Evolutionary conservation across 2,329 filamentous ascomycete genomes (phyloP), one percentile per base, ranked within the genome.

Genomic region (Aureobasidium sp.): DNA sequence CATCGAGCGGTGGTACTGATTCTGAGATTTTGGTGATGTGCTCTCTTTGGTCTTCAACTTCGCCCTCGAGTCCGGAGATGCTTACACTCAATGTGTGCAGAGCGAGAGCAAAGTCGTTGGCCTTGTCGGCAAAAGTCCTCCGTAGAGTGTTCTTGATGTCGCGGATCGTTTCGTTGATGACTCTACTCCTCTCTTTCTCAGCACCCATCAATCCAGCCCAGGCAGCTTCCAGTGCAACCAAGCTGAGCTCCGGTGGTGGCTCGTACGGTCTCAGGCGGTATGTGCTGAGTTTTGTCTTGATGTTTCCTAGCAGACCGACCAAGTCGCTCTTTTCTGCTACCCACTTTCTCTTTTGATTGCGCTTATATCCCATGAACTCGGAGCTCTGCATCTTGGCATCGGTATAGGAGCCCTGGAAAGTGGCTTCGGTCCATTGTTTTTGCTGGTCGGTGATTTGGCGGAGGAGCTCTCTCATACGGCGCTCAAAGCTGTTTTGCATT

Each of bases 91-190:
- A 87, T 0, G 94, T 97, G 75, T 96, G 96, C 63, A 99, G 83
- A 5, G 94, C 92, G 67, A 97, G 81, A 9, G 94, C 94, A 76
- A 99, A 97, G 75, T 97, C 93, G 71, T 99, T 99, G 64, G 94
- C 94, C 78, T 97, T 97, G 77, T 97, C 92, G 14, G 94, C 94
- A 74, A 99, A 99, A 1, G 89, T 91, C 70, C 87, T 90, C 53
- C 94, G 89, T 34, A 99, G 84, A 11, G 87, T 87, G 73, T 99
- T 97, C 75, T 99, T 99, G 81, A 99, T 97, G 73, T 99, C 94
- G 79, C 94, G 84, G 68, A 99, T 99, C 7, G 91, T 97, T 75
- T 97, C 94, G 74, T 99, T 99, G 75, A 99, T 97, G 68, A 95
- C 77, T 75, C 96, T 92, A 64, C 92, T 95, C 67, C 92, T 85